Base-by-base conservation (phyloP, 768 basidiomycete species). In the Suillus tomentosus region DNA sequence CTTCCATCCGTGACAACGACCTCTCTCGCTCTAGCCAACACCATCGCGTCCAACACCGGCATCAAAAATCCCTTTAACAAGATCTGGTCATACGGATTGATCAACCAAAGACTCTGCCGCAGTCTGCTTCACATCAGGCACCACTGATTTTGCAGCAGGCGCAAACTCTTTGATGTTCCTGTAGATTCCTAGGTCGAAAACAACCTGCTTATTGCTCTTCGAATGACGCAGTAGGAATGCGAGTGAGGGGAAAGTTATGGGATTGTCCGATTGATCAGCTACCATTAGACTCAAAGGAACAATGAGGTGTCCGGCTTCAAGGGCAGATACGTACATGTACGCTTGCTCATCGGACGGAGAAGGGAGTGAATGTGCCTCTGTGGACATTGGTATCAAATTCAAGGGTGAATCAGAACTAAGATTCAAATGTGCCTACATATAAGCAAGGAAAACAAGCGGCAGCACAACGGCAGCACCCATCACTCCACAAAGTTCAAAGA, bases 1-100 rank as follows among this genome's bases (percentile, higher is more conserved):
- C 90, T 92, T 61, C 84, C 83, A 61, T 85, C 83, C 15, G 91
- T 94, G 2, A 89, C 90, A 0, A 88, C 83, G 37, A 91, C 82
- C 17, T 70, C 76, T 72, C 80, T 75, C 0, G 87, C 88, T 60
- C 80, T 80, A 3, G 84, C 84, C 17, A 85, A 83, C 37, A 95
- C 83, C 77, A 91, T 79, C 7, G 87, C 90, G 70, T 93, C 91
- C 39, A 94, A 68, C 63, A 92, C 84, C 2, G 91, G 88, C 22
- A 84, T 69, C 11, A 91, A 64, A 67, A 85, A 84, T 17, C 65
- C 68, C 22, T 70, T 79, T 67, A 92, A 71, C 39, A 61, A 69
- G 34, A 84, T 72, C 3, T 82, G 82, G 67, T 90, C 89, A 47
- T 82, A 73, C 6, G 67, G 76, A 65, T 83, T 87, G 31, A 68